Conservation (phyloP, 257 asterid species). For the Solanum okadae region DNA sequence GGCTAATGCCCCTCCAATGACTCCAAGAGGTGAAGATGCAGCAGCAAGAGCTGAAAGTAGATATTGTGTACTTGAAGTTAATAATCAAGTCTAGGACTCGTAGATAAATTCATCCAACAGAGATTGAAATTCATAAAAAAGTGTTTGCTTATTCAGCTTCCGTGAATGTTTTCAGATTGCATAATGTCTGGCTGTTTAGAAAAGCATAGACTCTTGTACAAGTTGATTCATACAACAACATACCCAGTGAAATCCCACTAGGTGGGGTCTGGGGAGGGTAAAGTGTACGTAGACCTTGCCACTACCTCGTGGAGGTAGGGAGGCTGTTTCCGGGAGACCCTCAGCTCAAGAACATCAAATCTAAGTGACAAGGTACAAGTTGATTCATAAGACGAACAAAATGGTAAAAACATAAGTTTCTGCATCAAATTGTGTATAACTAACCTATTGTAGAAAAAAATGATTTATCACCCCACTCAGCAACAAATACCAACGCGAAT, state of each 20-base stretch:
- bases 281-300: too few relatives aligned
- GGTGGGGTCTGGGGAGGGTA: too few relatives aligned
- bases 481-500: conserved; percentile 79
- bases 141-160: neutral
- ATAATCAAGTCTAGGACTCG: neutral
- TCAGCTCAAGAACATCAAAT: too few relatives aligned
- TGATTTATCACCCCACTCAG: conserved; percentile 99
- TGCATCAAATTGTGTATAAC: neutral
- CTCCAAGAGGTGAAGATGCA: conserved; percentile 98
- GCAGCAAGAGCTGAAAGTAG: conserved; percentile 82
- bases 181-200: neutral
- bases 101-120: neutral
- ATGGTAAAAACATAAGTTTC: neutral
- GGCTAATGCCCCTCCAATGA: conserved; percentile 92
- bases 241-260: too few relatives aligned
- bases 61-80: neutral
- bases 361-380: neutral
- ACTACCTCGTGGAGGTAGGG: too few relatives aligned
- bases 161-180: neutral
- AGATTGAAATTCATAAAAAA: neutral
- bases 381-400: neutral
- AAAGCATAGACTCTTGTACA: neutral
- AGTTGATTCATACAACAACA: neutral
- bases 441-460: conserved; percentile 91
- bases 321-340: too few relatives aligned